Percentiles rank a stretch among this genome's conserved stretches.
phyloP scores from a whole-genome alignment of 2,329 filamentous ascomycete genomes.

The Mycosphaerella sp. region DNA sequence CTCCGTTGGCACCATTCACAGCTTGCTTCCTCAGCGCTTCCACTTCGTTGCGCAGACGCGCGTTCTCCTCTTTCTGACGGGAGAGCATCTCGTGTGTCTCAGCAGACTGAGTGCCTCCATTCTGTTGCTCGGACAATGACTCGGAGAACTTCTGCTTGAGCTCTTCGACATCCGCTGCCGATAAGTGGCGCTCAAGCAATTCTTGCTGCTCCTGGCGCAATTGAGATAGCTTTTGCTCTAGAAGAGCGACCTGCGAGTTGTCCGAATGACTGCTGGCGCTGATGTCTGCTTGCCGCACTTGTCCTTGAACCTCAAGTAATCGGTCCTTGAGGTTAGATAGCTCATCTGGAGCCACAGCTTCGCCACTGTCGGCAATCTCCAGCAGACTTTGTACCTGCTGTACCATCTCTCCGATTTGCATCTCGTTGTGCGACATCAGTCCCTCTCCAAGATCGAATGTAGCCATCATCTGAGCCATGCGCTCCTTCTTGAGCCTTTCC shows the following conservation, averaged over 20 bases:
- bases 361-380: slow-evolving; percentile 68
- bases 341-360: slow-evolving; percentile 74
- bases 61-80: slow-evolving; percentile 74
- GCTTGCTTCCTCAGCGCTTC: slow-evolving; percentile 70
- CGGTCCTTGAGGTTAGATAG: slow-evolving; percentile 68
- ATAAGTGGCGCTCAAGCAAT: slow-evolving; percentile 70
- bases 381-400: slow-evolving; percentile 73
- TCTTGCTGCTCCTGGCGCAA: slow-evolving; percentile 81
- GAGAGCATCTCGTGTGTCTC: slow-evolving; percentile 61
- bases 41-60: slow-evolving; percentile 70
- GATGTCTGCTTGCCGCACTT: slow-evolving; percentile 86
- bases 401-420: slow-evolving; percentile 74
- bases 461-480: slow-evolving; percentile 99
- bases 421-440: slow-evolving; percentile 89
- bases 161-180: slow-evolving; percentile 72
- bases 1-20: slow-evolving; percentile 55
- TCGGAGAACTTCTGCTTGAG: slow-evolving; percentile 73
- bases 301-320: slow-evolving; percentile 82
- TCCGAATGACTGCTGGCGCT: slow-evolving; percentile 61
- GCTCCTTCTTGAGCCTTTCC: slow-evolving; percentile 97
- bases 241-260: slow-evolving; percentile 54
- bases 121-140: slow-evolving; percentile 61
- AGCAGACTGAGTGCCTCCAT: slow-evolving; percentile 49
- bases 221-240: slow-evolving; percentile 67
- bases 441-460: slow-evolving; percentile 92